Evolutionary conservation across 768 basidiomycete genomes (phyloP), one percentile per base, ranked within the genome.

Genomic region (Cubamyces lactineus): DNA sequence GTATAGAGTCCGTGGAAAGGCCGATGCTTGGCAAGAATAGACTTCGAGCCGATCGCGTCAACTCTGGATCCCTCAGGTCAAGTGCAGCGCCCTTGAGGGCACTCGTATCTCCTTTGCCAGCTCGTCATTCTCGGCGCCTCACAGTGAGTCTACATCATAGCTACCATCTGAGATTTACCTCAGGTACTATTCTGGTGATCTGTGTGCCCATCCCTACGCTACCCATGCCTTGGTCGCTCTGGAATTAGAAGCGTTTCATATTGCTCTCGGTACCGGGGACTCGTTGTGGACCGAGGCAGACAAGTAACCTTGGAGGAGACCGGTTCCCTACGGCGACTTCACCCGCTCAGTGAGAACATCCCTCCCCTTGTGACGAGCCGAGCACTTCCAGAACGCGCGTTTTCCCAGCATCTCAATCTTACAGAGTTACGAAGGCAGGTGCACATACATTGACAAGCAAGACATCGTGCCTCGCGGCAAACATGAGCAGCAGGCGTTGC

Each of bases 401-500:
- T 42, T 63, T 63, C 62, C 62, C 62, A 63, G 51, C 62, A 53
- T 13, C 51, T 41, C 43, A 28, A 38, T 46, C 56, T 39, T 23
- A 43, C 43, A 48, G 51, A 17, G 46, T 40, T 55, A 53, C 49
- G 57, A 54, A 62, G 46, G 54, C 39, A 26, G 39, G 21, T 38
- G 60, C n/a, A 11, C 41, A 38, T 23, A 54, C 40, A 42, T 40
- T 46, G 52, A 26, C 47, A 23, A 9, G 57, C 57, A 56, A 38
- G 45, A 45, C 21, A 23, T 23, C 51, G 67, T 56, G 66, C 71
- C 71, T 68, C 61, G 62, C 64, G 60, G 57, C 40, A 51, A 64
- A 67, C 71, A 71, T 67, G 71, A 63, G 65, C 46, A 47, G 34
- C 38, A 57, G 57, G 67, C 67, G 49, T 67, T 61, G 61, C 62